Evolutionary conservation across 805 yeast genomes (phyloP).

Genomic region (Hanseniaspora lindneri): DNA sequence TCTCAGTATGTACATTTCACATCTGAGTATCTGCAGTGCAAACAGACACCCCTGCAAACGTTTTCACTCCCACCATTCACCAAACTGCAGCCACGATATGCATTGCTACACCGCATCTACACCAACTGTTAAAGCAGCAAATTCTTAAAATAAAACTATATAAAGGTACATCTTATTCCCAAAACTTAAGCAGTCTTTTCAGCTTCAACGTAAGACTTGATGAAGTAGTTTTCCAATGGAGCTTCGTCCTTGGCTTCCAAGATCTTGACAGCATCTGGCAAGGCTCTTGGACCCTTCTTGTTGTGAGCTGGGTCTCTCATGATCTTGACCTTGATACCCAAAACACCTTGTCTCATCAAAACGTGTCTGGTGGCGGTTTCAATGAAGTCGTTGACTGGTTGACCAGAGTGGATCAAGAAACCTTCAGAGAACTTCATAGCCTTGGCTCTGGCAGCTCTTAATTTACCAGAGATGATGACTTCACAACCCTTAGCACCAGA

Average conservation of each 20-base stretch:
- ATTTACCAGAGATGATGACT: constrained; percentile 98
- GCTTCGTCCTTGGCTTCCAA: constrained; percentile 92
- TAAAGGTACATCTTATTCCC: too few species aligned
- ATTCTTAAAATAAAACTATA: too few species aligned
- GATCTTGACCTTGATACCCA: constrained; percentile 98
- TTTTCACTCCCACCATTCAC: too few species aligned
- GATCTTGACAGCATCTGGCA: constrained; percentile 91
- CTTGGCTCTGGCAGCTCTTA: constrained; percentile 99
- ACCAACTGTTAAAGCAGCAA: too few species aligned
- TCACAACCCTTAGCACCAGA: constrained; percentile 99
- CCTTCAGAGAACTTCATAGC: constrained; percentile 99
- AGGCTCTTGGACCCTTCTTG: constrained; percentile 75
- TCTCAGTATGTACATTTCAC: too few species aligned
- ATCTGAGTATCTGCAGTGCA: too few species aligned
- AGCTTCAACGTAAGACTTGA: constrained; percentile 49
- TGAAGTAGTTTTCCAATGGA: constrained; percentile 65
- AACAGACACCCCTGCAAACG: too few species aligned
- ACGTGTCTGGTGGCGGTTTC: constrained; percentile 99
- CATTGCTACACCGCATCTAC: too few species aligned
- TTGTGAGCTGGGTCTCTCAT: constrained; percentile 95
- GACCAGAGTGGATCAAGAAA: constrained; percentile 99
- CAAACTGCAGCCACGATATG: too few species aligned
- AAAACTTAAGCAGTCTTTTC: constrained; percentile 16
- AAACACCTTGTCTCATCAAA: constrained; percentile 98
- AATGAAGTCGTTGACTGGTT: constrained; percentile 97